Conservation (phyloP, 495 filamentous ascomycete species). For the Neurospora cerealis region DNA sequence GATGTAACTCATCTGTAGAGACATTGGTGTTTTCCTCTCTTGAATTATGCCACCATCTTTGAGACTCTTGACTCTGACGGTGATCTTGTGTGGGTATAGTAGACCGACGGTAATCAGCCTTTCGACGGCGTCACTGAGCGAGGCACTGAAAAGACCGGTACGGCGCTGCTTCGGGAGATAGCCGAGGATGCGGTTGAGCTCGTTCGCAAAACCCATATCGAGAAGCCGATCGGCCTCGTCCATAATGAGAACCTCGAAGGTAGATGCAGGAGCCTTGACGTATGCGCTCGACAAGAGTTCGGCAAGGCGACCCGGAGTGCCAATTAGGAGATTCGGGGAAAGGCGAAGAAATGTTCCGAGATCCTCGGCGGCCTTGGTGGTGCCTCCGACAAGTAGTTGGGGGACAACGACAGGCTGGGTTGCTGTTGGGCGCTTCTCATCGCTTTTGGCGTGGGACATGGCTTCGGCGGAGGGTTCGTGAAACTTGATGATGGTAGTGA, state of each 20-base stretch:
- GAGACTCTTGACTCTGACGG: constrained; percentile 69
- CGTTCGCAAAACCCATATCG: constrained; percentile 91
- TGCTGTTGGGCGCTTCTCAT: constrained; percentile 43
- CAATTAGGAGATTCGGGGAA: constrained; percentile 78
- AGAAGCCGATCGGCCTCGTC: constrained; percentile 91
- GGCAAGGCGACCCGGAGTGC: constrained; percentile 78
- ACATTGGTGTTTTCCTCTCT: constrained; percentile 80
- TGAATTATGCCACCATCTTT: constrained; percentile 55
- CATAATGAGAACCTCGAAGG: constrained; percentile 81
- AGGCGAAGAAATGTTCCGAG: constrained; percentile 66
- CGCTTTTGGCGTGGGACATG: constrained; percentile 36
- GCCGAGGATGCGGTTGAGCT: constrained; percentile 73
- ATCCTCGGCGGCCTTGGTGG: constrained; percentile 74
- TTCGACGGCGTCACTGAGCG: constrained; percentile 81
- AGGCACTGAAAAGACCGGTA: constrained; percentile 90
- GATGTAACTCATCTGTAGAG: constrained; percentile 83
- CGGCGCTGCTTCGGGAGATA: constrained; percentile 85
- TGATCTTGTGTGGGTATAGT: constrained; percentile 86
- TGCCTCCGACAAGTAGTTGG: constrained; percentile 80
- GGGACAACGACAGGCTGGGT: constrained; percentile 55
- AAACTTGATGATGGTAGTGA: constrained; percentile 66
- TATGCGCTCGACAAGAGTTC: constrained; percentile 85
- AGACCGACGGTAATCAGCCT: constrained; percentile 87
- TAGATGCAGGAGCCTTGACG: constrained; percentile 79
- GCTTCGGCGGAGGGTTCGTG: constrained; percentile 65